These are phyloP conservation scores for Penicillium herquei DNA, from an alignment of 495 filamentous ascomycete genomes.

Conservation along the genomic window DNA sequence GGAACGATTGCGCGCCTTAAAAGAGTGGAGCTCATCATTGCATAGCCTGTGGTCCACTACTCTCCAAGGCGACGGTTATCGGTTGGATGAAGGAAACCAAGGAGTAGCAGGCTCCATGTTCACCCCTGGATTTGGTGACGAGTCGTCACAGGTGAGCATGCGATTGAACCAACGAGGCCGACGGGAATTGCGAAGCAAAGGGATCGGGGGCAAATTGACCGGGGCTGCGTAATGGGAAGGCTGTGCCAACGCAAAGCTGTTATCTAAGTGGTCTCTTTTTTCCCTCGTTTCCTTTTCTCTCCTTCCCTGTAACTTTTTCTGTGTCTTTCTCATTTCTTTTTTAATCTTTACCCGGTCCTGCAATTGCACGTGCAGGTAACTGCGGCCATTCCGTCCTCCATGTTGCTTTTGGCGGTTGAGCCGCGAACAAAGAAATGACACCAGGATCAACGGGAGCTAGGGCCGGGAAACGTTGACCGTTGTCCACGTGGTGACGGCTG, in stretches of 20 bases:
- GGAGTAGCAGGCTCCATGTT: constrained; percentile 26
- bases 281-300: neutral
- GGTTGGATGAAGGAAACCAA: constrained; percentile 34
- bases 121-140: constrained; percentile 34
- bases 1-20: constrained; percentile 70
- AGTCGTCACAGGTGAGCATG: constrained; percentile 18
- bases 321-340: neutral
- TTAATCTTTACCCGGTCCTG: neutral
- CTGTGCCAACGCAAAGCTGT: neutral
- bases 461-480: neutral
- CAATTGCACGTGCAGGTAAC: constrained; percentile 7
- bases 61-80: constrained; percentile 76
- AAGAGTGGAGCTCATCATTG: constrained; percentile 70
- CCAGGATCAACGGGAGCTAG: neutral
- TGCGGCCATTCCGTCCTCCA: constrained; percentile 1
- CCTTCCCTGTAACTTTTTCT: neutral
- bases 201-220: constrained; percentile 6
- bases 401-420: constrained; percentile 10
- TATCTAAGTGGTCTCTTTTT: neutral
- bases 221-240: constrained; percentile 1
- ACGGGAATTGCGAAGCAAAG: constrained; percentile 23
- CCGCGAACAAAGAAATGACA: neutral
- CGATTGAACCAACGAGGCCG: constrained; percentile 12
- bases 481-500: constrained; percentile 7
- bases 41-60: constrained; percentile 60